phyloP scores from a whole-genome alignment of 202 grass and related monocot species.

The Digitaria exilis region DNA sequence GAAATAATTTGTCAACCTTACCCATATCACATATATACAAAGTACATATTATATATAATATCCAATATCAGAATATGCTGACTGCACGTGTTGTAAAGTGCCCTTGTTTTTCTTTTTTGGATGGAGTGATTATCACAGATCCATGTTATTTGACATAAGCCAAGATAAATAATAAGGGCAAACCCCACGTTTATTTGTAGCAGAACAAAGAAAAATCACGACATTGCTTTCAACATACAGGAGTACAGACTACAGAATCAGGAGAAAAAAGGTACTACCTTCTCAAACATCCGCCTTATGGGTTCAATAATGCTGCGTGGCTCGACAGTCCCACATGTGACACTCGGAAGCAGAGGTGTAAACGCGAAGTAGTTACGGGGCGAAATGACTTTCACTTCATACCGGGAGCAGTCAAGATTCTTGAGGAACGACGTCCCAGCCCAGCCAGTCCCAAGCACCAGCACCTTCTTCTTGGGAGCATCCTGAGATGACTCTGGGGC shows the following conservation, averaged over 20 bases:
- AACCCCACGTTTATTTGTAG: neutral
- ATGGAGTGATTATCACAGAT: neutral
- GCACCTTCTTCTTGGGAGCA: conserved; percentile 75
- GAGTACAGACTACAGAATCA: neutral
- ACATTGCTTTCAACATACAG: conserved; percentile 13
- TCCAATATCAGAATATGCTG: neutral
- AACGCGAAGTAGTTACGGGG: conserved; percentile 97
- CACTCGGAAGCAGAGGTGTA: conserved; percentile 86
- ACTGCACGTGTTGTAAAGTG: neutral
- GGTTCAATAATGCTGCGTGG: conserved; percentile 88
- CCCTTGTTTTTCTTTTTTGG: neutral
- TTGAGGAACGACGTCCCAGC: conserved; percentile 85
- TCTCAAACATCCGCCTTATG: conserved; percentile 74
- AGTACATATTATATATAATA: neutral
- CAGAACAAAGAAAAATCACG: neutral
- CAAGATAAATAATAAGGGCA: neutral
- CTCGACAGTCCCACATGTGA: conserved; percentile 93
- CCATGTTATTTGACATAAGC: neutral
- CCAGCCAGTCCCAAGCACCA: conserved; percentile 96
- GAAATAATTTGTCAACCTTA: neutral
- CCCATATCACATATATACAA: neutral
- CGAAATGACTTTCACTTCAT: conserved; percentile 90
- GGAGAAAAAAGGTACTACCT: conserved; percentile 51
- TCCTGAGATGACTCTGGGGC: conserved; percentile 32
- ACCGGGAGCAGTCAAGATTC: conserved; percentile 73